Evolutionary conservation across 306 rosid genomes (phyloP), one percentile per base, ranked within the genome.

Genomic region (Crotalaria pallida): DNA sequence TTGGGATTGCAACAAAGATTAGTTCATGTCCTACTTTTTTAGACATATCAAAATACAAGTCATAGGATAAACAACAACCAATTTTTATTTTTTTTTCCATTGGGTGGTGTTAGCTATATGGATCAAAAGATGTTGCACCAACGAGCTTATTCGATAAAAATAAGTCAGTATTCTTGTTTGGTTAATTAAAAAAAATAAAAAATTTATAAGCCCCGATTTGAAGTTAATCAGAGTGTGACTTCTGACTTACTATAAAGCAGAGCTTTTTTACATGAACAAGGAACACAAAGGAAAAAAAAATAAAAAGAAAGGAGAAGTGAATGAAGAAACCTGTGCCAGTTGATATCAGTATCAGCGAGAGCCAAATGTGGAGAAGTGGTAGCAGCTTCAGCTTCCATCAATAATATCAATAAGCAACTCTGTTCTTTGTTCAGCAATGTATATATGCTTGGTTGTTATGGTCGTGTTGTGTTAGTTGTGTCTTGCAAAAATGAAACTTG

Each of bases 271-370:
- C n/a, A n/a, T n/a, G n/a, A n/a, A n/a, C n/a, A 31, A 31, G 2
- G 13, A 38, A 40, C 15, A 40, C 15, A 40, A 38, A 38, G 4
- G 2, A 38, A 9, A 38, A 38, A 4, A 4, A 3, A 41, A 12
- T 0, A 10, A 38, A 8, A 38, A 2, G 13, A 38, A 38, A n/a
- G n/a, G 44, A 34, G 44, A 10, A 2, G 7, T 1, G 17, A 2
- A n/a, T n/a, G n/a, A n/a, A n/a, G n/a, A n/a, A n/a, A 87, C 98
- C 98, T 89, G 83, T 80, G 77, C 98, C 98, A 92, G 78, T 92
- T 86, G 81, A 92, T 75, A 26, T 92, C 88, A 16, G 95, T 87
- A 49, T 92, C 95, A 7, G 90, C 77, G 0, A 87, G 88, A 2
- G 98, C 82, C 62, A 87, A 77, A 31, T 75, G 77, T 19, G 84